Evolutionary conservation across 768 basidiomycete genomes (phyloP), one percentile per base, ranked within the genome.

Genomic region (Amanita exitialis): DNA sequence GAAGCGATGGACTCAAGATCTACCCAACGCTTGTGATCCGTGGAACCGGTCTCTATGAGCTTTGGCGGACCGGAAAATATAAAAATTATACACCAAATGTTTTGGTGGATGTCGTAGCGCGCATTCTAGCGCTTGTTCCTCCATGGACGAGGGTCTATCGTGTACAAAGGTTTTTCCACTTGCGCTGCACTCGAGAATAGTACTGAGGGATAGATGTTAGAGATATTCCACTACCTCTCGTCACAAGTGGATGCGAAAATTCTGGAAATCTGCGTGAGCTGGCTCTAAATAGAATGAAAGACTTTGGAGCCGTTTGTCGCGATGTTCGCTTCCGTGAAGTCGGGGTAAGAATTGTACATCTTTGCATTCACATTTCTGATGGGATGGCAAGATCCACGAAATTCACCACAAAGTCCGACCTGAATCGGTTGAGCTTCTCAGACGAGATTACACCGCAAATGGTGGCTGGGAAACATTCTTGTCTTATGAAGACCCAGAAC

Each of bases 81-180:
- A 98, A 96, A 71, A 99, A 99, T 64, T 99, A 99, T 65, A 96
- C 94, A 7, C 90, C 96, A n/a, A 98, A 98, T 59, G 91, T 97
- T 8, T 74, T 99, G 32, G 94, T 98, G 16, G 96, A 99, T 60
- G 90, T 98, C 25, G 91, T 99, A 12, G 96, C 96, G 38, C 73
- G 95, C 48, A 94, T 99, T 59, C 74, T 99, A 57, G 94, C 96
- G 15, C 72, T 99, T 6, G 93, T 99, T 5, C 96, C 96, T 1
- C 96, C 96, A 15, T 99, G 96, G 96, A 99, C 96, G 41, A 71
- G 96, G 56, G 94, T 99, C 23, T 99, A 98, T 66, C 86, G 96
- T 13, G 96, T 99, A 34, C 96, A 99, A 62, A 79, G 94, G 91
- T 86, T 44, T 53, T 74, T 44, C 9, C 30, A 30, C 61, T 32